Evolutionary conservation across 257 asterid species (phyloP).

Genomic region (Datura wrightii): DNA sequence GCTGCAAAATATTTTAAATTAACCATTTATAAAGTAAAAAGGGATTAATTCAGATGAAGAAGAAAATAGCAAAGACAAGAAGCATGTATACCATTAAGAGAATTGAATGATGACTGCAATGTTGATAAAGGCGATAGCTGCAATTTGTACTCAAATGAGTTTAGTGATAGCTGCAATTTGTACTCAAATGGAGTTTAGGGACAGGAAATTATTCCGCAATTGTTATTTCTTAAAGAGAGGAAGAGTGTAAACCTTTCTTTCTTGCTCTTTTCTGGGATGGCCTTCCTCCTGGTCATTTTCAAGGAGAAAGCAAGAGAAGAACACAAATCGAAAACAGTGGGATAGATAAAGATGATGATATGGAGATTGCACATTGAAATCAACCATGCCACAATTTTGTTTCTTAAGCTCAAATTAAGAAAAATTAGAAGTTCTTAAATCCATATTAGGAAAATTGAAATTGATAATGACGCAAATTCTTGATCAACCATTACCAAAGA

Average conservation of each 20-base stretch:
- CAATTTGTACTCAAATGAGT: constrained; percentile 41
- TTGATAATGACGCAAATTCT: not conserved
- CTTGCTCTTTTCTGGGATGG: constrained; percentile 59
- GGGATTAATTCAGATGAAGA: not conserved
- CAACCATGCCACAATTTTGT: not conserved
- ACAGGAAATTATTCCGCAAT: not conserved
- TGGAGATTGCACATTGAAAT: not conserved
- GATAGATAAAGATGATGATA: not conserved
- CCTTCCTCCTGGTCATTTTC: constrained; percentile 52
- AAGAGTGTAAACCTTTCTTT: constrained; percentile 64
- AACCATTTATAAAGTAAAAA: not conserved
- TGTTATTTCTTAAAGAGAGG: constrained; percentile 27
- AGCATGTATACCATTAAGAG: constrained; percentile 70
- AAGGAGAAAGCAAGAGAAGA: constrained; percentile 19
- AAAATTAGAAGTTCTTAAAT: not conserved
- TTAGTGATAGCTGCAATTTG: constrained; percentile 71
- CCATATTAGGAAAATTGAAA: not conserved
- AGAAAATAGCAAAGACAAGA: constrained; percentile 10
- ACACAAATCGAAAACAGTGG: not conserved
- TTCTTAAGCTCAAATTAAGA: not conserved
- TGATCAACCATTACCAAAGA: not conserved
- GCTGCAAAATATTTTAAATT: constrained; percentile 38
- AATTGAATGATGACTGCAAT: constrained; percentile 78
- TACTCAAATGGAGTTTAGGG: constrained; percentile 37
- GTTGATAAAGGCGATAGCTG: constrained; percentile 89